Percentiles rank a stretch among this genome's conserved stretches.
Evolutionary conservation across 2,329 filamentous ascomycete species (phyloP).

Genomic region (Cercospora beticola): DNA sequence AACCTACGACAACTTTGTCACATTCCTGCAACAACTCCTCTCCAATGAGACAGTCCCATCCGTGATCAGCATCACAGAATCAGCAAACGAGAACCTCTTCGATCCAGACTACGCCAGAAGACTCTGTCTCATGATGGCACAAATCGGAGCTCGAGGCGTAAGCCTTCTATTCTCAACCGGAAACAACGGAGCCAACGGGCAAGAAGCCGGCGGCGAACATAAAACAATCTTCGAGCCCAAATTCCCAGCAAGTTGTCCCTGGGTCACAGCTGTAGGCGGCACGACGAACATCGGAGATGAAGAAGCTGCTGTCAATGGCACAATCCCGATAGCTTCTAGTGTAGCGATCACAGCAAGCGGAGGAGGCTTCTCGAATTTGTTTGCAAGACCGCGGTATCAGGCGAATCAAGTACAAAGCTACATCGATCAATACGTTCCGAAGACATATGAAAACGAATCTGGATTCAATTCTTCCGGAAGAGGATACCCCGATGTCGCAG

Average conservation of each 20-base stretch:
- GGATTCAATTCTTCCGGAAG: slow-evolving; percentile 45
- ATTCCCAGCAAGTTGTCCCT: slow-evolving; percentile 51
- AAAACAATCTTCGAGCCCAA: slow-evolving; percentile 45
- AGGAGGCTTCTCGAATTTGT: slow-evolving; percentile 47
- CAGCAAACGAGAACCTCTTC: slow-evolving; percentile 23
- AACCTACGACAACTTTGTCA: slow-evolving; percentile 30
- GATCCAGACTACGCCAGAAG: slow-evolving; percentile 54
- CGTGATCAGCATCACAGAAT: slow-evolving; percentile 29
- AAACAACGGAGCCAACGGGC: slow-evolving; percentile 50
- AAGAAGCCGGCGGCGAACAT: slow-evolving; percentile 40
- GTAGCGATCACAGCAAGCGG: slow-evolving; percentile 32
- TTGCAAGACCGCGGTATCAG: slow-evolving; percentile 45
- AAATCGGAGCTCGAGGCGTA: slow-evolving; percentile 64
- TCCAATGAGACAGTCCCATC: slow-evolving; percentile 27
- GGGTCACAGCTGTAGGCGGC: slow-evolving; percentile 48
- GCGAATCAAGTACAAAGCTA: slow-evolving; percentile 41
- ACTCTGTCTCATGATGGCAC: slow-evolving; percentile 63
- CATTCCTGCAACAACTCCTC: slow-evolving; percentile 29
- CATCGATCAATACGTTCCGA: slow-evolving; percentile 43
- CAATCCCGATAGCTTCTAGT: slow-evolving; percentile 18
- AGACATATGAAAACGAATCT: slow-evolving; percentile 39
- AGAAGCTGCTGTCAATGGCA: slow-evolving; percentile 26
- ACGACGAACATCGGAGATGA: slow-evolving; percentile 29
- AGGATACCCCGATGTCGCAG: slow-evolving; percentile 47
- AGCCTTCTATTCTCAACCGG: slow-evolving; percentile 62